Percentiles rank a stretch among this genome's conserved stretches.
Conservation (phyloP, 139 green algal genomes). For the Desmodesmus armatus region DNA sequence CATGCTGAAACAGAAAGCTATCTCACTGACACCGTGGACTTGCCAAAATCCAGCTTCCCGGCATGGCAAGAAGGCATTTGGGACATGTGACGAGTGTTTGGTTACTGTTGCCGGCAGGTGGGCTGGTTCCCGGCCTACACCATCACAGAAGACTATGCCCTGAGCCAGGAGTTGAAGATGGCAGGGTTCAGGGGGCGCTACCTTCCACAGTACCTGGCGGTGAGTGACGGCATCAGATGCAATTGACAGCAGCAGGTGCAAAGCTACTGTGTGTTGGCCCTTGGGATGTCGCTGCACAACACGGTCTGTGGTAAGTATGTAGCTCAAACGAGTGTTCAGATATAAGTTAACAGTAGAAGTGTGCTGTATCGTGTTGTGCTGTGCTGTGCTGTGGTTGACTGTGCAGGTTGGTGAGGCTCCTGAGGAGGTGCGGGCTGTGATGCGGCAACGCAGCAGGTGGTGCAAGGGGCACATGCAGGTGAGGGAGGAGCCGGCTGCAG, state of each 20-base stretch:
- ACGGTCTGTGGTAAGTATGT: too few relatives aligned
- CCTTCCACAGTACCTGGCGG: slow-evolving; percentile 79
- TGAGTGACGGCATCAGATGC: neutral
- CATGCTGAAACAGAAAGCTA: neutral
- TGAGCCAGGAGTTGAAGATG: slow-evolving; percentile 72
- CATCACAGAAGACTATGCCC: slow-evolving; percentile 78
- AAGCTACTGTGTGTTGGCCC: neutral
- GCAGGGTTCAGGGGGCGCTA: slow-evolving; percentile 59
- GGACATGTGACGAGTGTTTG: too few relatives aligned
- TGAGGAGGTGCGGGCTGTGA: slow-evolving; percentile 77
- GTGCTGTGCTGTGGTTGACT: neutral
- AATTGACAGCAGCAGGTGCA: neutral
- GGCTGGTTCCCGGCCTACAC: slow-evolving; percentile 80
- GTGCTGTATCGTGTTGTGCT: neutral
- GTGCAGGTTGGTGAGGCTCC: slow-evolving; percentile 72
- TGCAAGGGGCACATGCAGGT: slow-evolving; percentile 59
- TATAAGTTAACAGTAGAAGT: too few relatives aligned
- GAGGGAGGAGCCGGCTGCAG: too few relatives aligned
- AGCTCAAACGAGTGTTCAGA: neutral
- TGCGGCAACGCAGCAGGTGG: slow-evolving; percentile 80
- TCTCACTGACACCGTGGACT: too few relatives aligned
- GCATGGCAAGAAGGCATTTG: too few relatives aligned
- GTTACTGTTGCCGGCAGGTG: neutral
- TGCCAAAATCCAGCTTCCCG: too few relatives aligned
- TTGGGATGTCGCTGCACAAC: neutral